Conservation (phyloP, 768 basidiomycete genomes). For the Boletus pseudopeckii region DNA sequence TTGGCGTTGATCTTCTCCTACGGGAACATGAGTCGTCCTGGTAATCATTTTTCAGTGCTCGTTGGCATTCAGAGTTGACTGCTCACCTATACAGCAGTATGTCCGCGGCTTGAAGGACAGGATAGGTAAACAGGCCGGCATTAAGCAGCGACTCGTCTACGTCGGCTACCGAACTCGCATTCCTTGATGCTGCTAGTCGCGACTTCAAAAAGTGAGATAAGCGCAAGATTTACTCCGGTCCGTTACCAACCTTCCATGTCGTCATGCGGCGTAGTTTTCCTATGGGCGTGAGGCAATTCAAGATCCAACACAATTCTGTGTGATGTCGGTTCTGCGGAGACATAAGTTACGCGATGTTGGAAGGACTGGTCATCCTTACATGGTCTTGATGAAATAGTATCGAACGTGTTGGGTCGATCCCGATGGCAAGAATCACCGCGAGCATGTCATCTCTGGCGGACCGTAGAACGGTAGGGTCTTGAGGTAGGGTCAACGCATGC, state of each 20-base stretch:
- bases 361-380: slow-evolving; percentile 39
- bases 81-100: slow-evolving; percentile 79
- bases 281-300: slow-evolving; percentile 80
- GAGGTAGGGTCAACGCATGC: slow-evolving; percentile 92
- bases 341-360: neutral
- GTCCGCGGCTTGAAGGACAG: slow-evolving; percentile 91
- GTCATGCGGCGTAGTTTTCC: slow-evolving; percentile 89
- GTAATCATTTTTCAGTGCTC: neutral
- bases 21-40: slow-evolving; percentile 90
- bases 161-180: slow-evolving; percentile 70
- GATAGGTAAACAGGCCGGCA: slow-evolving; percentile 87
- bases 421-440: slow-evolving; percentile 79
- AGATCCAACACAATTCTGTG: slow-evolving; percentile 84
- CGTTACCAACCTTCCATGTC: slow-evolving; percentile 79
- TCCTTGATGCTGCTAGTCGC: slow-evolving; percentile 68
- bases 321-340: slow-evolving; percentile 70
- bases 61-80: neutral
- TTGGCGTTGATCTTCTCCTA: slow-evolving; percentile 95
- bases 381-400: slow-evolving; percentile 88
- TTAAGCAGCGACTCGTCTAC: slow-evolving; percentile 81
- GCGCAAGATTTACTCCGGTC: neutral
- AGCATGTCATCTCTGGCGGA: slow-evolving; percentile 71
- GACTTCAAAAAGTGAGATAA: slow-evolving; percentile 43
- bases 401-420: slow-evolving; percentile 72
- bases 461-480: slow-evolving; percentile 64